Evolutionary conservation across 345 rosid genomes (phyloP).

Genomic region (Aurinia saxatilis): DNA sequence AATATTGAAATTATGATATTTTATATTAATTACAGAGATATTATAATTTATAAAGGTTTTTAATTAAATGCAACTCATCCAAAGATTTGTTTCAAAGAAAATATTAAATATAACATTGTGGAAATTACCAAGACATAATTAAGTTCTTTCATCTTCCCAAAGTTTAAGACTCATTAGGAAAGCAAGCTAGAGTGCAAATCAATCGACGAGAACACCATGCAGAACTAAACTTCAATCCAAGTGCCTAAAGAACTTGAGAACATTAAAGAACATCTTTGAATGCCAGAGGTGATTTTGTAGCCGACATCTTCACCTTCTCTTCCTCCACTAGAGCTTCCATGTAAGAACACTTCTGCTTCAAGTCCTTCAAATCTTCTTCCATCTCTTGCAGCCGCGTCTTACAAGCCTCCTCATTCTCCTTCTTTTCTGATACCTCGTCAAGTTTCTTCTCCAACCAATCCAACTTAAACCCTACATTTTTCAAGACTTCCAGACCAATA

Average conservation of each 20-base stretch:
- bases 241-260: background rate
- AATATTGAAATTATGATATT: too few relatives aligned
- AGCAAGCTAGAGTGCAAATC: background rate
- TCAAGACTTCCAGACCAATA: conserved; percentile 1
- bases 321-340: conserved; percentile 12
- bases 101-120: too few relatives aligned
- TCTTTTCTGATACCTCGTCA: background rate
- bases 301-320: conserved; percentile 5
- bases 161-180: too few relatives aligned
- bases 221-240: background rate
- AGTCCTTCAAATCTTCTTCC: conserved; percentile 8
- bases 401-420: background rate
- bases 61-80: too few relatives aligned
- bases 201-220: background rate
- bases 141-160: too few relatives aligned
- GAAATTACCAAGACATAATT: too few relatives aligned
- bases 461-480: conserved; percentile 11
- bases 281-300: conserved; percentile 3
- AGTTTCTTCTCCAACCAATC: conserved; percentile 24
- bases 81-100: too few relatives aligned
- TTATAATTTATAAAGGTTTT: too few relatives aligned
- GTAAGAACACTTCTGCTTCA: conserved; percentile 6
- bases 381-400: background rate
- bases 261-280: conserved; percentile 19
- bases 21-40: too few relatives aligned